Conservation (phyloP, 1,139 yeast species). For the Saccharomyces hybrid region DNA sequence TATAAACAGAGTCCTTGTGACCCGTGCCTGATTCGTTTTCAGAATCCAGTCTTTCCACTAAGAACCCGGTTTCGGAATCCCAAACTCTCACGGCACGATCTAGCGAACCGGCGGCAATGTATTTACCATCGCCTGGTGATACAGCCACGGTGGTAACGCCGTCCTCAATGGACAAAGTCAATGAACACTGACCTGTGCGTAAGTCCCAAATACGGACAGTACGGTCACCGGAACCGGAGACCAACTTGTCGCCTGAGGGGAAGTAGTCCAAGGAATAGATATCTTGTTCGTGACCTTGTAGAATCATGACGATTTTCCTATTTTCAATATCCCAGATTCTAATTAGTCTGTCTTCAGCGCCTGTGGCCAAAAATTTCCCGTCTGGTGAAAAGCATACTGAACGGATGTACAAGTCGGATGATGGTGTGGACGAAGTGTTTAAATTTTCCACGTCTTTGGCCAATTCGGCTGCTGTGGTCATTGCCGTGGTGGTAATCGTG, state of each 20-base stretch:
- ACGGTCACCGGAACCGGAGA: constrained; percentile 94
- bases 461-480: neutral
- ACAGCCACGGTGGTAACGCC: constrained; percentile 98
- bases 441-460: constrained; percentile 2
- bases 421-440: constrained; percentile 9
- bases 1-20: constrained; percentile 92
- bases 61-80: constrained; percentile 91
- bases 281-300: constrained; percentile 96
- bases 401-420: constrained; percentile 79
- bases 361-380: constrained; percentile 91
- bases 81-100: constrained; percentile 95
- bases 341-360: constrained; percentile 95
- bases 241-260: constrained; percentile 90
- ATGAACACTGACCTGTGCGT: constrained; percentile 81
- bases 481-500: neutral
- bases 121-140: constrained; percentile 83
- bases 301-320: constrained; percentile 76
- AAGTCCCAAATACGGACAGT: constrained; percentile 97
- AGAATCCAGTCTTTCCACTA: constrained; percentile 88
- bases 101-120: constrained; percentile 93
- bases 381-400: constrained; percentile 96
- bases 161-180: constrained; percentile 87
- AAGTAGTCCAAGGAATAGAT: constrained; percentile 92
- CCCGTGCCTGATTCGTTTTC: constrained; percentile 86
- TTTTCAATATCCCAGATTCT: constrained; percentile 94